Base-by-base conservation (phyloP, 352 stramenopile species). In the Aphanomyces euteiches region DNA sequence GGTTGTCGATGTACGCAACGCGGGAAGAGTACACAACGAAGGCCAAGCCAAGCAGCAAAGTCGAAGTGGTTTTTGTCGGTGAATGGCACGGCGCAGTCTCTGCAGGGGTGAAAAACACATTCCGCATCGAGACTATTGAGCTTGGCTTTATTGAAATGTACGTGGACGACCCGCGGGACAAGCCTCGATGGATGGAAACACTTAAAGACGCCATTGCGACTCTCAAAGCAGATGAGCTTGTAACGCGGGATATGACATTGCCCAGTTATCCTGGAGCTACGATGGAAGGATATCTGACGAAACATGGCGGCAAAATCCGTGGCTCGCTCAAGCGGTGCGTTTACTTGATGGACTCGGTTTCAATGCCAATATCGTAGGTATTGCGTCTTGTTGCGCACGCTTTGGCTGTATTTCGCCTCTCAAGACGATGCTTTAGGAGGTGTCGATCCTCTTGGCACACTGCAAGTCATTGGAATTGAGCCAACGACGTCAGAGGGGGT, bases 211-310 rank as follows among this genome's bases (percentile, higher is more conserved):
- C 68, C 0, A 36, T 64, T 2, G 34, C 41, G 1, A 56, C 43
- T 3, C 40, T 61, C 37, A 7, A 39, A 19, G 4, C 36, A 2
- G 7, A 43, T 7, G 66, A 76, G 17, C 47, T 67, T 2, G 47
- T 77, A 36, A 47, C 73, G 68, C 77, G 85, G 3, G 81, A 93
- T 38, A 53, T 78, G 0, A 75, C 81, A 5, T 73, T 93, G 37
- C 77, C 80, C 6, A 90, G 83, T 64, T 81, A 91, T 7, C 57
- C 77, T 17, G 82, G 83, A 5, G 83, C 85, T 0, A 48, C 75
- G 0, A 93, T 93, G 83, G 85, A 93, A 71, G 83, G 85, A 0
- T 90, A 88, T 56, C 61, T 93, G 17, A 84, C 53, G 19, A 70
- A 70, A 43, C 36, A 70, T 36, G 48, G 64, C 47, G 34, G 39